Base-by-base conservation (phyloP, 495 filamentous ascomycete genomes). In the Cladorrhinum samala region DNA sequence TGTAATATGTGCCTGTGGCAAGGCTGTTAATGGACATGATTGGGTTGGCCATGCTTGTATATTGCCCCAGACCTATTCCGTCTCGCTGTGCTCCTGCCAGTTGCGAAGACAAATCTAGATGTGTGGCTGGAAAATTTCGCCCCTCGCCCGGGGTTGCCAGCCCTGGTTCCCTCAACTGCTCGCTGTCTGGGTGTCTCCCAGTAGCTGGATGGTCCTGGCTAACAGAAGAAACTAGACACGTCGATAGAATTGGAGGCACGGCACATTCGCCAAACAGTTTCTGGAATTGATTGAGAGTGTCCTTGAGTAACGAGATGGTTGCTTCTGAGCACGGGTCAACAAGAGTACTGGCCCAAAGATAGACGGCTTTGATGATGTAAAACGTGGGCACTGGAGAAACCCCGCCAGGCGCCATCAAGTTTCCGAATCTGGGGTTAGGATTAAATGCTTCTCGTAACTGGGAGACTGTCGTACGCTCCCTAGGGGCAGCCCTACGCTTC, bases 221-320 rank as follows among this genome's bases (percentile, higher is more conserved):
- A 8, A 51, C 24, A 3, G 65, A 27, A 7, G 56, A 55, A 39
- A 39, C 38, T 11, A 66, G 27, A 25, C 55, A 56, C 0, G 50
- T 20, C 7, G 44, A 19, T 19, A 64, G 27, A 16, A 67, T 46
- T 2, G 64, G 49, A 1, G 64, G 59, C 3, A 60, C 58, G 25
- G 54, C 41, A 44, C 44, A 51, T 24, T 33, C 27, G 11, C 59
- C 59, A 42, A 67, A 67, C 1, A 21, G 25, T 1, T 46, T 39
- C 36, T 53, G 46, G 39, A 51, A 62, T n/a, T 59, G 54, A 18
- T 60, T 44, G 0, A 67, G 49, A 9, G 59, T 59, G 16, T 65
- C 64, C 4, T 46, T 19, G 19, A 67, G 40, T 14, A 42, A 37
- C 21, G 19, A 6, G 3, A 59, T 24, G 1, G 11, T 30, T 17